Base-by-base conservation (phyloP, 2,329 filamentous ascomycete genomes). In the Esteya vermicola region DNA sequence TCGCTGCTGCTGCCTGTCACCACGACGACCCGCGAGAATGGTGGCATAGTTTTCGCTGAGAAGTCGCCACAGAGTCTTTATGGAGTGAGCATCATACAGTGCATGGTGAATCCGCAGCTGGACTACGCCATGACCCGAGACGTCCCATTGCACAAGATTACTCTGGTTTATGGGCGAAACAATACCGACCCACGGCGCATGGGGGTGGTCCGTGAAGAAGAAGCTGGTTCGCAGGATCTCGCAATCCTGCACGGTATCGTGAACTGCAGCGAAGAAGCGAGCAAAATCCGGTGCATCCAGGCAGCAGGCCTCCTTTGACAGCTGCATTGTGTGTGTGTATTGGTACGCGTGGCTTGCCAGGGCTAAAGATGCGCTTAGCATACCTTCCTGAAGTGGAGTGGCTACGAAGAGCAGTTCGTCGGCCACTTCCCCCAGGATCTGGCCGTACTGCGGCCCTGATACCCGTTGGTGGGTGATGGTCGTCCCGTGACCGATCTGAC, bases 301-400 rank as follows among this genome's bases (percentile, higher is more conserved):
- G 16, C 35, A n/a, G 12, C 36, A 16, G 10, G 49, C 48, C 1
- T 14, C 6, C 13, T 39, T 32, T 10, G 49, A 50, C 6, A 51
- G 30, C 44, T 52, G 45, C 21, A 49, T 44, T 2, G 36, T 42
- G 39, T 52, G 50, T 7, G 42, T 43, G 40, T 52, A 51, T 2
- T 38, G 47, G 43, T 52, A 52, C 12, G 50, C 50, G 14, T 45
- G 20, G 28, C 42, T 43, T 12, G 37, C 41, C 9, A 50, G 43
- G 6, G 50, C 49, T 25, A 48, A 22, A 16, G 50, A 48, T 9
- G 47, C 46, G 30, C 48, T 51, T 19, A 52, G 48, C 50, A 52
- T 52, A 26, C 49, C 49, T 39, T 51, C 46, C 33, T 52, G 50
- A 3, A 52, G 48, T 4, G 50, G 50, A 14, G 50, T 52, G 13